Percentiles rank a stretch among this genome's conserved stretches.
Conservation (phyloP, 1,139 yeast genomes). For the Pichia sp. region DNA sequence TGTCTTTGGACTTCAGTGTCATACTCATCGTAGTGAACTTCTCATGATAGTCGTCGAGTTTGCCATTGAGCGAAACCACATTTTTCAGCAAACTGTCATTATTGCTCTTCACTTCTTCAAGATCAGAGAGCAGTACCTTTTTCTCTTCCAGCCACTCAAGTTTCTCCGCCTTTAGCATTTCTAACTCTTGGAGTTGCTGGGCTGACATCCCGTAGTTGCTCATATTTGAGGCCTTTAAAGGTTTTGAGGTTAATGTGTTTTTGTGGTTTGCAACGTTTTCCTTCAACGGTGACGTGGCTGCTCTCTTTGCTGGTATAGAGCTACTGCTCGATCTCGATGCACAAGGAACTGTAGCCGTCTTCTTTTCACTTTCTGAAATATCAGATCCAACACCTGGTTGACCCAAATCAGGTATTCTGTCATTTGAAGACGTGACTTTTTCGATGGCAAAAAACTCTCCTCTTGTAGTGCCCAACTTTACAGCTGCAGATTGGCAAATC, state of each 20-base stretch:
- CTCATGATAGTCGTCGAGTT: conserved; percentile 40
- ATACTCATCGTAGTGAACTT: conserved; percentile 51
- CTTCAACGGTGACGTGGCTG: conserved; percentile 64
- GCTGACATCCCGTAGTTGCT: conserved; percentile 22
- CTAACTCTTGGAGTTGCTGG: conserved; percentile 46
- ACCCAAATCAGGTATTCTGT: conserved; percentile 1
- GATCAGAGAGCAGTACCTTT: conserved; percentile 37
- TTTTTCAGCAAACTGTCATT: conserved; percentile 43
- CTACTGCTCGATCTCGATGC: conserved; percentile 13
- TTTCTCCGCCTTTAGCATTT: conserved; percentile 49
- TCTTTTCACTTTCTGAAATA: background rate
- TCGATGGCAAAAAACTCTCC: background rate
- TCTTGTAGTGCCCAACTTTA: conserved; percentile 25
- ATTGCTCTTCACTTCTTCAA: conserved; percentile 44
- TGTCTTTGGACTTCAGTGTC: conserved; percentile 59
- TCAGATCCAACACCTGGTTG: background rate
- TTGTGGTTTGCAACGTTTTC: conserved; percentile 30
- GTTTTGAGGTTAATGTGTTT: conserved; percentile 32
- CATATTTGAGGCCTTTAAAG: conserved; percentile 28
- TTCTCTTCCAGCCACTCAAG: conserved; percentile 46
- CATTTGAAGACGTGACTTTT: background rate
- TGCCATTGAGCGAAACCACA: conserved; percentile 36
- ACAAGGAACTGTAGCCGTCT: background rate
- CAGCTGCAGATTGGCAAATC: conserved; percentile 53
- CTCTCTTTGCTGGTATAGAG: conserved; percentile 57